Conservation (phyloP, 306 rosid genomes). For the Gastrolobium bilobum region DNA sequence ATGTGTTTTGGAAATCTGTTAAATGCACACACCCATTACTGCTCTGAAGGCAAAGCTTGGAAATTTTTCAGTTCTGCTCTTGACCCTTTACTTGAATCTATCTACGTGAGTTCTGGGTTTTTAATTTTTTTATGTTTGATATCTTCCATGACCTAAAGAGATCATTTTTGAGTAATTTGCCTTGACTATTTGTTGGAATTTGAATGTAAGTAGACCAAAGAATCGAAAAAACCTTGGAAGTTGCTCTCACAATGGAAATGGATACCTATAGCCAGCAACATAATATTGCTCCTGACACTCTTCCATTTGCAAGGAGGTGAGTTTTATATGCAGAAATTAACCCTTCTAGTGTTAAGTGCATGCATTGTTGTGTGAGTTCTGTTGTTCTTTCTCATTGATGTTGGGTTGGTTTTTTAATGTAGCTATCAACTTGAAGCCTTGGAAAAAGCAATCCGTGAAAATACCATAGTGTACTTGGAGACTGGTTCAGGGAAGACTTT, state of each 20-base stretch:
- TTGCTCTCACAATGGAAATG: conserved; percentile 36
- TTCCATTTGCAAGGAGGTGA: conserved; percentile 84
- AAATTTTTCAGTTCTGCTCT: not conserved
- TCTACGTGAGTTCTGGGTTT: not conserved
- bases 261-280: conserved; percentile 14
- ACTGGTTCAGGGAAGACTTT: conserved; percentile 95
- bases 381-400: not conserved
- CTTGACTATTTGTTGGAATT: not conserved
- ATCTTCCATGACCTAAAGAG: not conserved
- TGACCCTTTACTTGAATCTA: not conserved
- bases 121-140: not conserved
- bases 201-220: not conserved
- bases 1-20: too few relatives aligned
- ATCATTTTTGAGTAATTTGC: not conserved
- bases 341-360: not conserved
- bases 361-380: not conserved
- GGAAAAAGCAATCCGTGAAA: conserved; percentile 65
- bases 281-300: conserved; percentile 47
- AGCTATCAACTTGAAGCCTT: conserved; percentile 91
- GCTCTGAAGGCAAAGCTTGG: not conserved
- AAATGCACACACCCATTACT: not conserved
- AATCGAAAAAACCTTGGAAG: conserved; percentile 44
- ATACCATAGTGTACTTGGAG: conserved; percentile 82
- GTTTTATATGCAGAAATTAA: not conserved
- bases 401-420: conserved; percentile 35